Evolutionary conservation across 148 eudicot species (phyloP), one percentile per base, ranked within the genome.

Genomic region (Dianthus caryophyllus): DNA sequence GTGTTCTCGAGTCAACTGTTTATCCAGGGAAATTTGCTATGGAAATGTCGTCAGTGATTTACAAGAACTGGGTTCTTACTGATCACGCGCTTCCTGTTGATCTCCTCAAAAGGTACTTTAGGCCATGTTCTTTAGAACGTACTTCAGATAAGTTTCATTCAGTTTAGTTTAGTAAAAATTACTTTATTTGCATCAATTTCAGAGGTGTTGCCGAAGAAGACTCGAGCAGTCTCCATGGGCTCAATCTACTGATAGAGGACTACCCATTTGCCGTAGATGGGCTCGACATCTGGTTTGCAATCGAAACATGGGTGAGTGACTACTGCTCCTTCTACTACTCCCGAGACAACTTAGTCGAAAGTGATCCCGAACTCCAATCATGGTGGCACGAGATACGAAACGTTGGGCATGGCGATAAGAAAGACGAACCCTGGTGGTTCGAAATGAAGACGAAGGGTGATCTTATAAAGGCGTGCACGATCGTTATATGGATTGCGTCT

Each of bases 191-290:
- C 16, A 61, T 58, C 17, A 55, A 61, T 69, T 71, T 63, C 82
- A 90, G 97, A 71, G 95, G 95, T 24, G 29, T 90, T 65, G 91
- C 96, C 46, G 80, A 86, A 31, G 20, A 59, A 59, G 89, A 88
- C 75, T 61, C 83, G 25, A 75, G 64, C 60, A 26, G 41, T 53
- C 96, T 84, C 16, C 81, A 86, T 27, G 91, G 89, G 27, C 80
- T 83, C 26, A 78, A 49, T 54, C 96, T 91, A n/a, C 46, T 88
- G 11, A 86, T 91, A 71, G 80, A 86, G 49, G 96, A 88, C 48
- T 91, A 91, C 61, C 95, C 97, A 7, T 91, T 49, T 29, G 97
- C 97, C 20, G 84, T 86, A 20, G 97, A 88, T 58, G 97, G 91
- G 9, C 84, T 91, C 7, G 96, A 91, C 18, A 84, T 91, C 36